Percentiles rank a stretch among this genome's conserved stretches.
Evolutionary conservation across 129 eudicot species (phyloP).

Genomic region (Dittrichia graveolens): DNA sequence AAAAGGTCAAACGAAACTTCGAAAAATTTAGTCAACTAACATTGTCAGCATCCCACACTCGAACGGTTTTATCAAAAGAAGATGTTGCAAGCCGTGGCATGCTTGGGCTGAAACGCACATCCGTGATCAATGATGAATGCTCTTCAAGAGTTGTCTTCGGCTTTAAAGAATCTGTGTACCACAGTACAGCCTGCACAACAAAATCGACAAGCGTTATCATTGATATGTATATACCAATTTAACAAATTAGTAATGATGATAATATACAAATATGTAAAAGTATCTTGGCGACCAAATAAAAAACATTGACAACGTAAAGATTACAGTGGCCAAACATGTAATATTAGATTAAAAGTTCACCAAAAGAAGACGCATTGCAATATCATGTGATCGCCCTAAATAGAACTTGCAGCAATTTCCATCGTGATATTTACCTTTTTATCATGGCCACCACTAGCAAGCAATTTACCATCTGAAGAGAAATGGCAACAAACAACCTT

Average conservation of each 20-base stretch:
- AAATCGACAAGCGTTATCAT: not conserved
- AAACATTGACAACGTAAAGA: too few relatives aligned
- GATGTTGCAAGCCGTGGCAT: slow-evolving; percentile 97
- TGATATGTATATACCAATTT: too few relatives aligned
- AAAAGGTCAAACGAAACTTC: not conserved
- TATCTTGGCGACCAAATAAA: too few relatives aligned
- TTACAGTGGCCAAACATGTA: too few relatives aligned
- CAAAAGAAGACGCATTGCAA: too few relatives aligned
- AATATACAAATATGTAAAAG: too few relatives aligned
- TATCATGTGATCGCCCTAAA: too few relatives aligned
- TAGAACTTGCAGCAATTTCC: not conserved
- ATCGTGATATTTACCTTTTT: slow-evolving; percentile 63
- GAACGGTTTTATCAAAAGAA: slow-evolving; percentile 93
- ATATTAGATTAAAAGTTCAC: too few relatives aligned
- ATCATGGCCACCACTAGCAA: slow-evolving; percentile 98
- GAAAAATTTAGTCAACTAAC: slow-evolving; percentile 50
- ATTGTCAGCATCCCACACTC: slow-evolving; percentile 98
- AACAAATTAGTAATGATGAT: too few relatives aligned
- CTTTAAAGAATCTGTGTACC: slow-evolving; percentile 82
- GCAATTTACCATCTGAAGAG: slow-evolving; percentile 94
- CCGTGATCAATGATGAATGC: slow-evolving; percentile 79
- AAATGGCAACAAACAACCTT: slow-evolving; percentile 96
- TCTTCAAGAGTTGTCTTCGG: slow-evolving; percentile 87
- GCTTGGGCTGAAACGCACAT: slow-evolving; percentile 97
- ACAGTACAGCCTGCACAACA: slow-evolving; percentile 79